A percentile compares a stretch with the other conserved stretches of the same genome.
Conservation (phyloP, 345 rosid genomes). For the Arabis alpina region DNA sequence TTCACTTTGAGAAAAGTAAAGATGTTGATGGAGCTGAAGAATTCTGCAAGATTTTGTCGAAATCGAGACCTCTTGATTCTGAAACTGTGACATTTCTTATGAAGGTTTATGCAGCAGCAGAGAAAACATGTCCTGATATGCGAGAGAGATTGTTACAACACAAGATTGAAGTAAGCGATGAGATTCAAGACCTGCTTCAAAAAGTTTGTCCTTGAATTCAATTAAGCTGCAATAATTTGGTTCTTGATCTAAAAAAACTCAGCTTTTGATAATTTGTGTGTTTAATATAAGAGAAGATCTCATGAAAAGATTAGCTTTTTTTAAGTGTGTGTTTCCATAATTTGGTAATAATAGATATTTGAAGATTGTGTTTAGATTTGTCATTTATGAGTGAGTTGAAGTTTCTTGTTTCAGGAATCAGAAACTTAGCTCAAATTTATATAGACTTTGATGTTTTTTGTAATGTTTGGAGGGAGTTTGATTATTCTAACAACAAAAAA, state of each 20-base stretch:
- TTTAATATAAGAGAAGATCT: neutral
- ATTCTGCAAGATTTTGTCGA: constrained; percentile 52
- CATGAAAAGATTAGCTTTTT: no score
- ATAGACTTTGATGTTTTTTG: neutral
- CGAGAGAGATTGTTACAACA: constrained; percentile 53
- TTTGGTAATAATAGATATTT: constrained; percentile 4
- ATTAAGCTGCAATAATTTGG: constrained; percentile 17
- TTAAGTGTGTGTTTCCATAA: no score
- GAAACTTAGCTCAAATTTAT: neutral
- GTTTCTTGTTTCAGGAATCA: neutral
- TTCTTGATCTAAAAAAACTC: neutral
- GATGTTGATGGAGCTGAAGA: constrained; percentile 68
- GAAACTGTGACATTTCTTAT: constrained; percentile 46
- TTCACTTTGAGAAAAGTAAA: constrained; percentile 51
- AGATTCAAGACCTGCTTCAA: constrained; percentile 59
- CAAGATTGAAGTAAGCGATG: constrained; percentile 49
- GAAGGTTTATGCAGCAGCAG: constrained; percentile 65
- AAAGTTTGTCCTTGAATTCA: constrained; percentile 45
- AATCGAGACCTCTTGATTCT: constrained; percentile 45
- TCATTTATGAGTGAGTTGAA: neutral
- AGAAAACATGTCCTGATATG: constrained; percentile 59
- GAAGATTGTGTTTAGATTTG: neutral
- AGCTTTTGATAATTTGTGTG: neutral
- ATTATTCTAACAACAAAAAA: constrained; percentile 32
- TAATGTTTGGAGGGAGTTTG: constrained; percentile 31